phyloP scores from a whole-genome alignment of 1,284 basidiomycete genomes.

The Pseudozyma thailandica region DNA sequence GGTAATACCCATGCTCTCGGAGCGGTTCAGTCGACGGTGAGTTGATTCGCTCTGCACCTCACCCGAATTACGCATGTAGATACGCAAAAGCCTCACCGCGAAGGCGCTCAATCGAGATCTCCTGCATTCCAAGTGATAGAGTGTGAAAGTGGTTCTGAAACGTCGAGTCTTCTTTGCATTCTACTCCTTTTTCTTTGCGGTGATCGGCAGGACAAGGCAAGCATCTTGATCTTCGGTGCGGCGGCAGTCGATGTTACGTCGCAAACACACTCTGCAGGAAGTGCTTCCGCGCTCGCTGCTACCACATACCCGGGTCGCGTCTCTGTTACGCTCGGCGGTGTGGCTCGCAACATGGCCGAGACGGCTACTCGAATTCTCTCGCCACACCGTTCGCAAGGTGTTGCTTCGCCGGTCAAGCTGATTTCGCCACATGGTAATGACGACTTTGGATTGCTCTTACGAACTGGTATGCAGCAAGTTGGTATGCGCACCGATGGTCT shows the following conservation, averaged over 20 bases:
- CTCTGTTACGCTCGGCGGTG: constrained; percentile 82
- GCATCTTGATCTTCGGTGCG: constrained; percentile 57
- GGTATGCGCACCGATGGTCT: constrained; percentile 88
- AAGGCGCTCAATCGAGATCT: too few relatives aligned
- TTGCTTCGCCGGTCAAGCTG: constrained; percentile 56
- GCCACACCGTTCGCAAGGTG: background rate
- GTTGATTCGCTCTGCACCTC: constrained; percentile 5
- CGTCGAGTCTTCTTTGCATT: background rate
- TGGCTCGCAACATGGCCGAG: constrained; percentile 92
- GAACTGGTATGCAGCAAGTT: constrained; percentile 72
- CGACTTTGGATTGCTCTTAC: constrained; percentile 71
- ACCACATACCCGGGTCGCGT: constrained; percentile 84
- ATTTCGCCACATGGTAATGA: constrained; percentile 69
- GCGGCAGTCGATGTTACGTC: constrained; percentile 65
- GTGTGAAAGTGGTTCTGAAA: constrained; percentile 23
- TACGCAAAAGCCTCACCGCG: constrained; percentile 2
- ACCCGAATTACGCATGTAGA: constrained; percentile 17
- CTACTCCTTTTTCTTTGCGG: background rate
- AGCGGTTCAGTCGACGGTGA: constrained; percentile 27
- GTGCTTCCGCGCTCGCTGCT: constrained; percentile 14
- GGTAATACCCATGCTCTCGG: constrained; percentile 30
- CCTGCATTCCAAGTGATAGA: too few relatives aligned
- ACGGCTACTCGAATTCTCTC: constrained; percentile 78
- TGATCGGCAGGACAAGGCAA: constrained; percentile 4
- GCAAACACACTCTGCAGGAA: constrained; percentile 25